Base-by-base conservation (phyloP, 139 green algal genomes). In the Chloropicon primus region DNA sequence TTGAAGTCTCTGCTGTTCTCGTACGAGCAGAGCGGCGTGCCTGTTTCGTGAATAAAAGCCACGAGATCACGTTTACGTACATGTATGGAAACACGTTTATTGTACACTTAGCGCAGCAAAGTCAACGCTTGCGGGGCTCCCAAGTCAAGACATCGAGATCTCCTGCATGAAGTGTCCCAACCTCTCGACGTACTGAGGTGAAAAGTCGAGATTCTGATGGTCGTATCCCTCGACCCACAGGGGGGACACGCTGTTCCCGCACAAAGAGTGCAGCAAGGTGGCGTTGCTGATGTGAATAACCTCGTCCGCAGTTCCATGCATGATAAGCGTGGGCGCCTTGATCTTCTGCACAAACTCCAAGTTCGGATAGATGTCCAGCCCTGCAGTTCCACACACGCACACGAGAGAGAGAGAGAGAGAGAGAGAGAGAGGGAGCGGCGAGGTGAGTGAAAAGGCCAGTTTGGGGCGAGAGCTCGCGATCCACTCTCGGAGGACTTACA, bases 281-380 rank as follows among this genome's bases (percentile, higher is more conserved):
- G 90, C 93, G 62, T 95, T 91, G 24, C 79, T 83, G 26, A 96
- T 81, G 62, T 93, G 79, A 24, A 97, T 93, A n/a, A 97, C 93
- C 73, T 89, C 84, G 23, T 93, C 89, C 3, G 81, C 26, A 0
- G 82, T 84, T 5, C 72, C 72, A 17, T 95, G 90, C 84, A 95
- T 88, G 26, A 96, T 54, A 1, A 93, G 79, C 24, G 83, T 75
- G 0, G 85, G 87, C 22, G 82, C 76, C 41, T 87, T 77, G 10
- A 95, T 86, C 25, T 87, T 85, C 25, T 88, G 82, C 28, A 92
- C 84, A 26, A 90, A 78, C 29, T 85, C 78, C 79, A 89, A 82
- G 82, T 96, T 97, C 21, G 88, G 87, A 81, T 89, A 96, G n/a
- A 97, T 89, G 80, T 97, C 92, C 1, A 82, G 71, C 76, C n/a